Conservation (phyloP, 495 filamentous ascomycete species). For the Talaromyces liani region DNA sequence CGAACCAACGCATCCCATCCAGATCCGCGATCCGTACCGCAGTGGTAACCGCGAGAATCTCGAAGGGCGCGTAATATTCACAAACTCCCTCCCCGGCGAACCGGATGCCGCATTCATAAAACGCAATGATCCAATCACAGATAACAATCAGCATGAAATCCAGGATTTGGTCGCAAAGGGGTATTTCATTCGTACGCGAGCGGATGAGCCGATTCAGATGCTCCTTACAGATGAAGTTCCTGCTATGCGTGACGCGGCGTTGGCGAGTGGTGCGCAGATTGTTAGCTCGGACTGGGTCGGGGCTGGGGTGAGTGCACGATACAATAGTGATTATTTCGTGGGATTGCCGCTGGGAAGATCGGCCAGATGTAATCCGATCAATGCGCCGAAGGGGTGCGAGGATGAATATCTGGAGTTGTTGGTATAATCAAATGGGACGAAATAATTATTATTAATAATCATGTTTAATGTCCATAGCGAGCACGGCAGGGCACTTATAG, state of each 20-base stretch:
- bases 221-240: not conserved
- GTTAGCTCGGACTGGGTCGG: slow-evolving; percentile 8
- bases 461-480: too few relatives aligned
- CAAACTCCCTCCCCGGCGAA: slow-evolving; percentile 5
- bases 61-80: slow-evolving; percentile 8
- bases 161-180: slow-evolving; percentile 5
- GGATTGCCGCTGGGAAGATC: not conserved
- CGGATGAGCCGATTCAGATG: slow-evolving; percentile 9
- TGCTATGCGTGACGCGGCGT: slow-evolving; percentile 1
- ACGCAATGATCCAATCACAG: slow-evolving; percentile 5
- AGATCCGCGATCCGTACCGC: slow-evolving; percentile 6
- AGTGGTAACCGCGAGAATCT: not conserved
- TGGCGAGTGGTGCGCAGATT: slow-evolving; percentile 8
- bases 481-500: too few relatives aligned
- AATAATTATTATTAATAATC: too few relatives aligned
- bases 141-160: slow-evolving; percentile 3
- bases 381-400: not conserved
- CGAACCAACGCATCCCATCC: slow-evolving; percentile 7
- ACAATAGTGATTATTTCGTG: slow-evolving; percentile 8
- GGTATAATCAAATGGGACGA: too few relatives aligned
- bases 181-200: slow-evolving; percentile 7
- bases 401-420: slow-evolving; percentile 5
- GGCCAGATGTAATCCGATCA: slow-evolving; percentile 7
- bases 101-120: slow-evolving; percentile 8
- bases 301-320: slow-evolving; percentile 4